Evolutionary conservation across 371 early-diverging fungal species (phyloP).

Genomic region (Synchytrium microbalum): DNA sequence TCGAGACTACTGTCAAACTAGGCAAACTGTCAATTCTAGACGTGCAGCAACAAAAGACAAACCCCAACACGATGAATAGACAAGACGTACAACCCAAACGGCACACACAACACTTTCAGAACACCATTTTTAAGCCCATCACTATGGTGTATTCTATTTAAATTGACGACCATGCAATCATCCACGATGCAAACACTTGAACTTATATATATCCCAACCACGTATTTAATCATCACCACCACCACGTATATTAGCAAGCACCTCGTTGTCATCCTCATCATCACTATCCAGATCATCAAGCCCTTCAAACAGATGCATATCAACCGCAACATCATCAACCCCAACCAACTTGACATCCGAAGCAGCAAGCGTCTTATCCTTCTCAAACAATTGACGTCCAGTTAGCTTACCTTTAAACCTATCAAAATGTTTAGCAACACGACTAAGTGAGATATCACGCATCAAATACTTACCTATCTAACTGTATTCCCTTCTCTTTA

Average conservation of each 20-base stretch:
- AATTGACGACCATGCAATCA: too few species aligned
- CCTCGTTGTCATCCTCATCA: constrained; percentile 56
- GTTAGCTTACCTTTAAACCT: constrained; percentile 19
- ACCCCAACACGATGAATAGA: too few species aligned
- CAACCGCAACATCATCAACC: constrained; percentile 66
- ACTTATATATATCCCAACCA: too few species aligned
- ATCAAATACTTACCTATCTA: constrained; percentile 1
- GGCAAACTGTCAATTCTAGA: too few species aligned
- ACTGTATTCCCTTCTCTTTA: constrained; percentile 49
- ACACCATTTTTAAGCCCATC: too few species aligned
- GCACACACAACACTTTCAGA: too few species aligned
- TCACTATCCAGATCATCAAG: constrained; percentile 34
- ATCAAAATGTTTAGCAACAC: constrained; percentile 9
- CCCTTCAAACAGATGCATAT: constrained; percentile 58
- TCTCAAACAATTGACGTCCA: constrained; percentile 87
- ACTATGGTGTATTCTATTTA: too few species aligned
- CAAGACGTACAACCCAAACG: too few species aligned
- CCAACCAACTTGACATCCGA: constrained; percentile 78
- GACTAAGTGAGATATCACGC: too few species aligned
- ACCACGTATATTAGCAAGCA: constrained; percentile 15
- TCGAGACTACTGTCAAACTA: too few species aligned
- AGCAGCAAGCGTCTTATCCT: constrained; percentile 71
- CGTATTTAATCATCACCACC: constrained; percentile 2
- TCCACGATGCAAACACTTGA: too few species aligned
- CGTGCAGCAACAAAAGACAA: too few species aligned